phyloP scores from a whole-genome alignment of 2,329 filamentous ascomycete species.

The Akanthomyces lecanii region DNA sequence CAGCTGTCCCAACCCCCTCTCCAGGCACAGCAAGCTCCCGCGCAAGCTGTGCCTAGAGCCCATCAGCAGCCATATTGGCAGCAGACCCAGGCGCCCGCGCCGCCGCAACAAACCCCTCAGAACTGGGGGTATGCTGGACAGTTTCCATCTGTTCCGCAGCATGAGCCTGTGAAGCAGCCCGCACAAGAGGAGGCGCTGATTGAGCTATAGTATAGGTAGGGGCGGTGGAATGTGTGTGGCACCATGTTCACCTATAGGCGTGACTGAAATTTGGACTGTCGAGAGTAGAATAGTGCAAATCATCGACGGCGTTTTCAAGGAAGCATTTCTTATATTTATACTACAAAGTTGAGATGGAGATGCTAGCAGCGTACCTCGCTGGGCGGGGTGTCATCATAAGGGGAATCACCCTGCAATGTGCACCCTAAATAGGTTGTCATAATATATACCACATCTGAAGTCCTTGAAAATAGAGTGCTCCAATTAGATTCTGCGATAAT shows the following conservation, averaged over 20 bases:
- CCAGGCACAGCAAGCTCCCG: slow-evolving; percentile 27
- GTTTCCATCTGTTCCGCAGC: slow-evolving; percentile 59
- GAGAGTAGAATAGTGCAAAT: neutral
- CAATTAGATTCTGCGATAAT: too few species aligned
- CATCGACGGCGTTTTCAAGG: slow-evolving; percentile 10
- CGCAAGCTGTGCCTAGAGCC: slow-evolving; percentile 27
- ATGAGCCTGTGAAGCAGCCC: slow-evolving; percentile 40
- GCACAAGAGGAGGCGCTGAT: slow-evolving; percentile 74
- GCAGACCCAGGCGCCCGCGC: slow-evolving; percentile 22
- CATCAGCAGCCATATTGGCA: slow-evolving; percentile 29
- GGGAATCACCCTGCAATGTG: too few species aligned
- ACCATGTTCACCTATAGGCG: neutral
- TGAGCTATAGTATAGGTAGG: slow-evolving; percentile 53
- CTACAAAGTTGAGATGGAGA: neutral
- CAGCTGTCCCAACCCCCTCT: slow-evolving; percentile 30
- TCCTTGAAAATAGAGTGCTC: too few species aligned
- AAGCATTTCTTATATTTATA: slow-evolving; percentile 4
- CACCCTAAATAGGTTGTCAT: too few species aligned
- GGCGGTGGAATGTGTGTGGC: neutral
- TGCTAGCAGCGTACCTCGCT: too few species aligned
- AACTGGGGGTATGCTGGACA: slow-evolving; percentile 44
- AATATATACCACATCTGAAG: too few species aligned
- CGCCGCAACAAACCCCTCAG: slow-evolving; percentile 27
- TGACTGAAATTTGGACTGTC: neutral
- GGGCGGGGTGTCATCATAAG: too few species aligned